Base-by-base conservation (phyloP, 768 basidiomycete species). In the Holtermanniella nyarrowii region DNA sequence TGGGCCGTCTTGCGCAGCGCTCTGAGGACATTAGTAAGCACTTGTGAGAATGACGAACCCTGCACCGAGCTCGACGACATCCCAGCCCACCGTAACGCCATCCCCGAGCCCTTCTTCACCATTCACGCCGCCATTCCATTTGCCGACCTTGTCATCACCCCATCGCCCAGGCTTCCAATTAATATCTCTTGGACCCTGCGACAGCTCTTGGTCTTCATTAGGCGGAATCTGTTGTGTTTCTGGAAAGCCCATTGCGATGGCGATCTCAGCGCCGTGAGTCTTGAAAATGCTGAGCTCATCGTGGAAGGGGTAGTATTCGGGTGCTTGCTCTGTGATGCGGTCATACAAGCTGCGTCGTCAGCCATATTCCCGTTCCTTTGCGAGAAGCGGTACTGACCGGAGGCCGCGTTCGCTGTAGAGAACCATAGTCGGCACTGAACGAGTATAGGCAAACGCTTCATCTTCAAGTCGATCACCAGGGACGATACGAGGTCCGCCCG, bases 31-130 rank as follows among this genome's bases (percentile, higher is more conserved):
- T 51, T 48, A 48, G 55, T 50, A 26, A 21, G 12, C 40, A 40
- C 23, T 11, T 25, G 18, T n/a, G 31, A 40, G 44, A 46, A 48
- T 53, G 43, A 79, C 86, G 77, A 70, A 90, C 88, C 91, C 91
- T 7, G 90, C 87, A 42, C 93, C 91, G n/a, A 97, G 78, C 66
- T 96, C 91, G 40, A 96, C 76, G 5, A 95, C 76, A 47, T 82
- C 77, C 48, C 65, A 72, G 3, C 65, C 61, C 31, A 44, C 45
- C 24, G 60, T 47, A 5, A 47, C 44, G 1, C 49, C 56, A 26
- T 44, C 56, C 1, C 43, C 62, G 21, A 66, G 18, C 3, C 67
- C 70, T 22, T 72, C 54, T 26, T 72, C 65, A 14, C 73, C 74
- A 48, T 76, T 76, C 23, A 76, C 75, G 3, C 75, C 74, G 16